Evolutionary conservation across 2,329 filamentous ascomycete species (phyloP), one percentile per base, ranked within the genome.

Genomic region (Penicillium occitanis): DNA sequence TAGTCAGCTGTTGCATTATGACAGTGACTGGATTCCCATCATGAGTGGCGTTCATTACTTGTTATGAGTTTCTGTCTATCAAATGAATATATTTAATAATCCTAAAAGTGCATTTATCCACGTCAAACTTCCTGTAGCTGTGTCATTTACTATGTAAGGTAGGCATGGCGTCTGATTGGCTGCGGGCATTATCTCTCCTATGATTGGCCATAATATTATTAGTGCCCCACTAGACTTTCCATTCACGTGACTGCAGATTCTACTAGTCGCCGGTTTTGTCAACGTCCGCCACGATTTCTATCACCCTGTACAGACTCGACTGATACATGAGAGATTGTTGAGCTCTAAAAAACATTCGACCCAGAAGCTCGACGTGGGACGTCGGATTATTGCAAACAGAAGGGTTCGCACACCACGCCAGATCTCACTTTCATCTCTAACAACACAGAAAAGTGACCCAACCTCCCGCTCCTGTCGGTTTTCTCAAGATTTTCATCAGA

Each of bases 381-480:
- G 42, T 55, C 40, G 55, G 33, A 35, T 46, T 22, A 46, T 53
- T 37, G 46, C 62, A 64, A 60, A 63, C 33, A 48, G 51, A 73
- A 73, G 72, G 71, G 71, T 73, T 73, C 69, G 72, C 70, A 69
- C 65, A 69, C 62, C 69, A 70, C 66, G 66, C 66, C 69, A 67
- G 67, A 68, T 68, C 71, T 66, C 65, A 57, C 67, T 66, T 64
- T 63, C 70, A 50, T 68, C 64, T 74, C 71, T 72, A 72, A 71
- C 72, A 69, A 46, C 64, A 13, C 55, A 37, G 65, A 69, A 71
- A 78, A 79, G 77, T 79, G 77, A 79, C 69, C 71, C 35, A 71
- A 73, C 72, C 71, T 72, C 71, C 67, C 30, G 33, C 60, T 28
- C 53, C 46, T 58, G 11, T 37, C 33, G 53, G 33, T 57, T 57